Conservation (phyloP, 306 rosid species). For the Ziziphus jujuba region DNA sequence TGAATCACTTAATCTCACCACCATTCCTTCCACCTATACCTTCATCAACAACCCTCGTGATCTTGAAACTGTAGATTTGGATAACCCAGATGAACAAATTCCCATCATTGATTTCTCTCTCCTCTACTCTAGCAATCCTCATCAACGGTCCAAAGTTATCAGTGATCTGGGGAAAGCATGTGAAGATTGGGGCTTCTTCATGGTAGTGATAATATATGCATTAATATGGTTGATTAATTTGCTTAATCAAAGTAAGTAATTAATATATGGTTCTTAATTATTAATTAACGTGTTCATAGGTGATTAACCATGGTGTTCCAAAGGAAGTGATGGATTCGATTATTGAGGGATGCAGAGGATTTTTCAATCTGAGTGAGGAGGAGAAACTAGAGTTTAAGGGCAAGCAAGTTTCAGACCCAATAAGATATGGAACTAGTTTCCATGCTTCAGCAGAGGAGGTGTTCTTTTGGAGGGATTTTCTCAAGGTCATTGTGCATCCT, state of each 20-base stretch:
- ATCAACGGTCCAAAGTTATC: slow-evolving; percentile 37
- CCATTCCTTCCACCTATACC: slow-evolving; percentile 31
- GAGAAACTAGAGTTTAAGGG: slow-evolving; percentile 55
- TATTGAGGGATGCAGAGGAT: slow-evolving; percentile 28
- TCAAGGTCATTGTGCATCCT: slow-evolving; percentile 53
- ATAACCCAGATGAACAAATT: slow-evolving; percentile 18
- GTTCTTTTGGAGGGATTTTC: slow-evolving; percentile 64
- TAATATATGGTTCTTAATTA: no score
- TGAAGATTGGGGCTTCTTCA: slow-evolving; percentile 53
- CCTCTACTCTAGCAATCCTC: slow-evolving; percentile 21
- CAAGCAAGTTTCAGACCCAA: slow-evolving; percentile 45
- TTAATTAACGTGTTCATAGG: slow-evolving; percentile 10
- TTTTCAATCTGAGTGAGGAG: slow-evolving; percentile 44
- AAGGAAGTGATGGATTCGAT: slow-evolving; percentile 38
- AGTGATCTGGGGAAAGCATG: slow-evolving; percentile 47
- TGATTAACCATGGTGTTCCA: slow-evolving; percentile 54
- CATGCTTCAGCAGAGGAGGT: slow-evolving; percentile 37
- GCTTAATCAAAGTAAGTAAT: no score
- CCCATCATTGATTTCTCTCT: slow-evolving; percentile 49
- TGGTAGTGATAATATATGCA: slow-evolving; percentile 15
- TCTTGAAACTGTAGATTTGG: background rate
- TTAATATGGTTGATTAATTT: background rate
- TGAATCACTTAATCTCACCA: slow-evolving; percentile 28
- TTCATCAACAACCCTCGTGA: slow-evolving; percentile 15
- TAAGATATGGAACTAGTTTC: slow-evolving; percentile 64